phyloP scores from a whole-genome alignment of 441 rosid genomes.

The Rhodomyrtus psidioides region DNA sequence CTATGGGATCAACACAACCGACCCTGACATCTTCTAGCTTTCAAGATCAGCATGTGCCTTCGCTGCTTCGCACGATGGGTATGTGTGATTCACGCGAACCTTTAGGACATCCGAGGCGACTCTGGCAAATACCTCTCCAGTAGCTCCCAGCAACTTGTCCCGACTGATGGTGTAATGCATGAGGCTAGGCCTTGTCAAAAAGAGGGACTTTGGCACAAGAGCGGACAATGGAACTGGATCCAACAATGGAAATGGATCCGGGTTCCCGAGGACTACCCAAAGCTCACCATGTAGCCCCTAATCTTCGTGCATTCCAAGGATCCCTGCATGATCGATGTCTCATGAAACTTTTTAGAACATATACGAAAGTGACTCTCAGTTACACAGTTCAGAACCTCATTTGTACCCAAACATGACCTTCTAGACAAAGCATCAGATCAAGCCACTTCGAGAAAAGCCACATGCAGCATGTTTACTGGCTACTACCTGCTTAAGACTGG shows the following conservation, averaged over 20 bases:
- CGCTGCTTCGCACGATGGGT: constrained; percentile 60
- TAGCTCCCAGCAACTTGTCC: constrained; percentile 69
- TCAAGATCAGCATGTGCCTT: constrained; percentile 74
- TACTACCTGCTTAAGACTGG: not conserved
- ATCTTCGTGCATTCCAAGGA: constrained; percentile 70
- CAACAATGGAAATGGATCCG: too few species aligned
- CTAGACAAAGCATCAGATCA: not conserved
- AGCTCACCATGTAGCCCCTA: constrained; percentile 82
- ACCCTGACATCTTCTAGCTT: constrained; percentile 57
- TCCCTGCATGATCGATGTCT: constrained; percentile 32
- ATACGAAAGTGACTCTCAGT: not conserved
- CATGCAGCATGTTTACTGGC: not conserved
- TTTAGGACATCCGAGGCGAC: constrained; percentile 50
- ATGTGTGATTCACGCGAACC: constrained; percentile 63
- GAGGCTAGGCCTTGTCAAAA: constrained; percentile 72
- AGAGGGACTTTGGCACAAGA: constrained; percentile 57
- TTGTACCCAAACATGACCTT: not conserved
- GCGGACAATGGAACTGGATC: constrained; percentile 75
- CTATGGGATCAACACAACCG: constrained; percentile 71
- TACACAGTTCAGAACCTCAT: not conserved
- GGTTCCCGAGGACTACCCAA: constrained; percentile 80
- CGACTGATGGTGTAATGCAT: constrained; percentile 63
- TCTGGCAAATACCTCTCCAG: constrained; percentile 62
- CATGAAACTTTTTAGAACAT: not conserved
- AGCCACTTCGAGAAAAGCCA: not conserved